A percentile compares a stretch with the other conserved stretches of the same genome.
Conservation (phyloP, 768 basidiomycete species). For the Cystobasidium ongulense region DNA sequence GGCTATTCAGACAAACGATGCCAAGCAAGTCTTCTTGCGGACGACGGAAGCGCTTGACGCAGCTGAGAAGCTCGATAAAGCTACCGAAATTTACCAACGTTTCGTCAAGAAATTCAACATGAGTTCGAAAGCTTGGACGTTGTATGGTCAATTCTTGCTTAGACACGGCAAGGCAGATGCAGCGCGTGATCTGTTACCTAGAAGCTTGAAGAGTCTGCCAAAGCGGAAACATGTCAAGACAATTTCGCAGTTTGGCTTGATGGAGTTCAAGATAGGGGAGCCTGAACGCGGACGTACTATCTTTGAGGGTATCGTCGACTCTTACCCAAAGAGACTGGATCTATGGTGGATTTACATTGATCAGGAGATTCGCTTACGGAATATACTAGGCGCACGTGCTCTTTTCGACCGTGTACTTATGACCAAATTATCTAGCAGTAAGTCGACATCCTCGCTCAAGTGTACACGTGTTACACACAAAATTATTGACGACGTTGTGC, state of each 20-base stretch:
- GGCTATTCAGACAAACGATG: slow-evolving; percentile 79
- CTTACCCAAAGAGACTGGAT: slow-evolving; percentile 89
- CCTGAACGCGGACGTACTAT: slow-evolving; percentile 89
- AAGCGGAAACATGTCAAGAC: slow-evolving; percentile 93
- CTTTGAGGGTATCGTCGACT: slow-evolving; percentile 92
- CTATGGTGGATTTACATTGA: slow-evolving; percentile 95
- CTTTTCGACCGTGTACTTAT: slow-evolving; percentile 76
- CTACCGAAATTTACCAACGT: slow-evolving; percentile 81
- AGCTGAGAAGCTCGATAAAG: slow-evolving; percentile 71
- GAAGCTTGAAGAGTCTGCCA: slow-evolving; percentile 79
- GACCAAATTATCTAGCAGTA: slow-evolving; percentile 84
- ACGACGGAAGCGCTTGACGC: slow-evolving; percentile 76
- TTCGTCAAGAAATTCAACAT: slow-evolving; percentile 89
- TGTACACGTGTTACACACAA: slow-evolving; percentile 25
- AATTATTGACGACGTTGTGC: slow-evolving; percentile 46
- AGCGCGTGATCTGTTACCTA: slow-evolving; percentile 74
- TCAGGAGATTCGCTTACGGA: slow-evolving; percentile 73
- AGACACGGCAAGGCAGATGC: slow-evolving; percentile 64
- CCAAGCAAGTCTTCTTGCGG: slow-evolving; percentile 78
- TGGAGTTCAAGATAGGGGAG: slow-evolving; percentile 91
- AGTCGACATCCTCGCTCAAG: slow-evolving; percentile 44
- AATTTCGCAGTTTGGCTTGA: slow-evolving; percentile 84
- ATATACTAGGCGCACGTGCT: slow-evolving; percentile 73
- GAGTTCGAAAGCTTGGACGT: slow-evolving; percentile 88
- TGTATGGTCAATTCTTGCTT: slow-evolving; percentile 74